Evolutionary conservation across 176 grass and related monocot genomes (phyloP).

Genomic region (Phragmites australis): DNA sequence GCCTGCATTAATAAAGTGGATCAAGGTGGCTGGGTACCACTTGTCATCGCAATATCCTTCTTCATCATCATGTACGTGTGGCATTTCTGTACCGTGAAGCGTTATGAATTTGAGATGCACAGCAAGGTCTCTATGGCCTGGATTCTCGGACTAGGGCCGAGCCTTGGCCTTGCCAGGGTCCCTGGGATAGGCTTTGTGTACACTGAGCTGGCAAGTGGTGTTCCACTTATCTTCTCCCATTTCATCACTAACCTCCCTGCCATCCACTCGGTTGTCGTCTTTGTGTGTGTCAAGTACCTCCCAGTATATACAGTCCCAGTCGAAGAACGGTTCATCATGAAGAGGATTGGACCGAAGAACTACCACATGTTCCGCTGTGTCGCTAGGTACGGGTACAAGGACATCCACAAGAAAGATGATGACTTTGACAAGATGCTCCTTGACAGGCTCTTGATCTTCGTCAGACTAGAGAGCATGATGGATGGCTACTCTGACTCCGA

Average conservation of each 20-base stretch:
- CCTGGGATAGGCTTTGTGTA: slow-evolving; percentile 77
- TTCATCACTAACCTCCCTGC: slow-evolving; percentile 81
- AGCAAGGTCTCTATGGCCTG: slow-evolving; percentile 73
- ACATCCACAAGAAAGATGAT: slow-evolving; percentile 66
- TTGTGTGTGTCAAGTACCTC: slow-evolving; percentile 71
- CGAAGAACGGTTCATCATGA: slow-evolving; percentile 58
- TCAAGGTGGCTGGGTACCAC: slow-evolving; percentile 79
- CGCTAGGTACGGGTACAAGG: slow-evolving; percentile 72
- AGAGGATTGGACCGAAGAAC: slow-evolving; percentile 52
- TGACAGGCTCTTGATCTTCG: slow-evolving; percentile 48
- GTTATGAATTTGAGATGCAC: slow-evolving; percentile 67
- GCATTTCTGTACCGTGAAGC: slow-evolving; percentile 71
- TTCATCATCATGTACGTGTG: slow-evolving; percentile 70
- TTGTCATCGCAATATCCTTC: slow-evolving; percentile 54
- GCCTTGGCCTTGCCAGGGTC: slow-evolving; percentile 70
- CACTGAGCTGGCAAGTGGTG: slow-evolving; percentile 59
- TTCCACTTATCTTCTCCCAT: slow-evolving; percentile 71
- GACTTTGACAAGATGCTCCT: slow-evolving; percentile 69
- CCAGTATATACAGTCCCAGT: slow-evolving; percentile 55
- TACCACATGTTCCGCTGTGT: slow-evolving; percentile 75
- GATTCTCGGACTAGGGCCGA: slow-evolving; percentile 65
- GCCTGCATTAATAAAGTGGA: slow-evolving; percentile 65
- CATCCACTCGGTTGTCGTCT: slow-evolving; percentile 65
- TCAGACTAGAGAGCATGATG: slow-evolving; percentile 63
- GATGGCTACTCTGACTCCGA: slow-evolving; percentile 57